Evolutionary conservation across 805 yeast species (phyloP), one percentile per base, ranked within the genome.

Genomic region (Wickerhamomyces mucosus): DNA sequence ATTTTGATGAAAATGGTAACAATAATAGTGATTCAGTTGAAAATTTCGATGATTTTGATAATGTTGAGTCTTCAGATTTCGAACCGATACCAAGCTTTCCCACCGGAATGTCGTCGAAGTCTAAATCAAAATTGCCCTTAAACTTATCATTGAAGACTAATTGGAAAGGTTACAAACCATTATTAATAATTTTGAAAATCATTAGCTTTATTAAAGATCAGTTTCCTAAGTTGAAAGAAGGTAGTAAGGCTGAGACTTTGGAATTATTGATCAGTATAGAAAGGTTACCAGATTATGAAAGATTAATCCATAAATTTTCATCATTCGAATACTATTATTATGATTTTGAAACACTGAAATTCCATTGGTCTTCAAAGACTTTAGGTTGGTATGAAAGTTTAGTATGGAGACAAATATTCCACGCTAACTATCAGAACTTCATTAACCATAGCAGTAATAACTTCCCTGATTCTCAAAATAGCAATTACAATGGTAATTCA

Each of bases 371-470:
- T 24, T 58, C 58, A 32, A 47, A 64, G 16, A 74, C 83, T 0
- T 56, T 81, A 16, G 88, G 86, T 0, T 83, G 94, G 94, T 82
- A 82, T 52, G 63, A 68, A 24, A 67, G 80, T 5, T 58, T 79
- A 8, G 45, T 82, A 17, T 79, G 82, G 76, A 72, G 76, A 2
- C 56, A 61, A 20, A 65, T 79, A 0, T 79, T 64, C 42, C 41
- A 51, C 15, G 54, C 45, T 31, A 53, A 58, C 36, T 33, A 37
- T 10, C 36, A 33, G n/a, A 28, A 35, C 10, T 21, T 14, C 5
- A 5, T 23, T 10, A 10, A 23, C 39, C 3, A 33, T 19, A 11
- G 43, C 42, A 9, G 31, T 35, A 1, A 27, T 32, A 7, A 34
- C 45, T 1, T 36, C 47, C 10, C 11, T 31, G 14, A 17, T 6